Evolutionary conservation across 768 basidiomycete species (phyloP), one percentile per base, ranked within the genome.

Genomic region (Saitozyma podzolica): DNA sequence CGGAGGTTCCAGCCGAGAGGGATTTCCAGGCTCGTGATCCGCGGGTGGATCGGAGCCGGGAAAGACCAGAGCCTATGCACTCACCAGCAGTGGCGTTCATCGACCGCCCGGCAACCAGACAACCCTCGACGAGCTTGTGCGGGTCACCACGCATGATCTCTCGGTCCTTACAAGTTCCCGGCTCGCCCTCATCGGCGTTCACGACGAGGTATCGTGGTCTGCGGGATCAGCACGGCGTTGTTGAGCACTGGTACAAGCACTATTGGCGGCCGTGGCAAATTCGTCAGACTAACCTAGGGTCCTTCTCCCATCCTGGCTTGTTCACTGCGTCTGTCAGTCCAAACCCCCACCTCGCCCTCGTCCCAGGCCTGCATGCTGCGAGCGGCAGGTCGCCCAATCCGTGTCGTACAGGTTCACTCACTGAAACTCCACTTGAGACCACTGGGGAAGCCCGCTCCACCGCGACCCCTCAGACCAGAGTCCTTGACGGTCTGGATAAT

Each of bases 161-260:
- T 54, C 95, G 89, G 80, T 98, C 95, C 80, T 99, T 99, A 86
- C 95, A 97, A 2, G 95, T 99, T 16, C 95, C 95, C 0, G 94
- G 95, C 80, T 99, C 95, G 55, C 95, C 95, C 81, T 98, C 95
- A 79, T 98, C 95, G 14, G 95, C 94, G 78, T 98, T 97, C 69
- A 98, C 90, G 56, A 99, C 95, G 6, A 99, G 86, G 78, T 98
- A 98, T 20, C 95, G 88, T 4, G 94, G 95, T 56, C 93, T 90
- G 56, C 8, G 37, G 51, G 37, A 42, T 54, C 47, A 61, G 58
- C 43, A 16, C 17, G 43, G 41, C 54, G 56, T 10, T 39, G n/a
- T 17, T 53, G n/a, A 13, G 11, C 16, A 43, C 14, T 6, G 7
- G 1, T 6, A 20, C 1, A 5, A 29, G 16, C 3, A 29, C 19